A percentile compares a stretch with the other conserved stretches of the same genome.
These are phyloP conservation scores for Fusarium nelsonii DNA, from an alignment of 2,329 filamentous ascomycete species.

Conservation along the genomic window DNA sequence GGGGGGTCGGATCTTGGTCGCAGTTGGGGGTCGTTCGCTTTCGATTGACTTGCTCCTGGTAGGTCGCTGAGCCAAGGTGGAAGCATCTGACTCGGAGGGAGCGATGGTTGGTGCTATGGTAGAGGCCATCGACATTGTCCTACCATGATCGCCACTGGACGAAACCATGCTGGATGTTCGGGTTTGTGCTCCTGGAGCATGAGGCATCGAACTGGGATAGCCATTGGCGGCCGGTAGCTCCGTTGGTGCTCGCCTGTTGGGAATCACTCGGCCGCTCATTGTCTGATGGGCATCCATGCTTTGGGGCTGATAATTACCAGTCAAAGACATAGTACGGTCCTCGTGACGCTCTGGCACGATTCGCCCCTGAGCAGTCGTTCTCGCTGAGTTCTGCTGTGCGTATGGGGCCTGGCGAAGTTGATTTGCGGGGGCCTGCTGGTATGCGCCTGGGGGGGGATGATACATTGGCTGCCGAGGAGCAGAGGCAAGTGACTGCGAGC, in stretches of 20 bases:
- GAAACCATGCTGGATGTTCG: conserved; percentile 73
- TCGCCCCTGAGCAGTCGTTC: conserved; percentile 91
- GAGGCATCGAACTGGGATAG: conserved; percentile 54
- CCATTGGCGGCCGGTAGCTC: conserved; percentile 57
- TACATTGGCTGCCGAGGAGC: conserved; percentile 80
- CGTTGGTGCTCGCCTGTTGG: conserved; percentile 69
- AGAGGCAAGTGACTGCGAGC: conserved; percentile 92
- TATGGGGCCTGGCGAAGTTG: conserved; percentile 83
- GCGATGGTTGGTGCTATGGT: conserved; percentile 79
- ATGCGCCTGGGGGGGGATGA: conserved; percentile 70
- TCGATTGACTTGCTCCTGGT: conserved; percentile 69
- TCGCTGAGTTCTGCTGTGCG: conserved; percentile 72
- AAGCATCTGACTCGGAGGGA: conserved; percentile 68
- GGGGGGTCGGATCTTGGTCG: conserved; percentile 75
- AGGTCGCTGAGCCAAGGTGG: conserved; percentile 65
- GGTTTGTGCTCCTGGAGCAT: conserved; percentile 66
- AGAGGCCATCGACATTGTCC: conserved; percentile 95
- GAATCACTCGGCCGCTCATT: conserved; percentile 92
- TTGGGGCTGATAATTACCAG: conserved; percentile 74
- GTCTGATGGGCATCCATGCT: conserved; percentile 88
- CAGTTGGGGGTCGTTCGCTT: conserved; percentile 68
- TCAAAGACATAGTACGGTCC: conserved; percentile 97
- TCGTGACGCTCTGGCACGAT: conserved; percentile 92
- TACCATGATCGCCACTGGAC: conserved; percentile 63
- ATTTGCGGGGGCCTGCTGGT: conserved; percentile 75